phyloP scores from a whole-genome alignment of 2,329 filamentous ascomycete genomes.

The Aspergillus felis region DNA sequence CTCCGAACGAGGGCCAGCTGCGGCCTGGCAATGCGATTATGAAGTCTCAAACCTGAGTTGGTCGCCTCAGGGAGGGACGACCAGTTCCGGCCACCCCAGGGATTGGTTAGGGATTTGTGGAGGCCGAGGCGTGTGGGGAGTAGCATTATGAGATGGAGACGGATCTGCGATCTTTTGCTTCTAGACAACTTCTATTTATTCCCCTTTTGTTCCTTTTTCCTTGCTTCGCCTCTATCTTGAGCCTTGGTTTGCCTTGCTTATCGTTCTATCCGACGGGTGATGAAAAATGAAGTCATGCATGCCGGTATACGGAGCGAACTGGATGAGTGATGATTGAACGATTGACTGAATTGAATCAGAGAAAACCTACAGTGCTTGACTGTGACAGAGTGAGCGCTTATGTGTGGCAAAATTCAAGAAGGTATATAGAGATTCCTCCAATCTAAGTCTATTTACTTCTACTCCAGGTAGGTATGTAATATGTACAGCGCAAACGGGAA shows the following conservation, averaged over 20 bases:
- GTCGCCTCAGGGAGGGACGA: slow-evolving; percentile 41
- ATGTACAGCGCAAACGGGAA: not conserved
- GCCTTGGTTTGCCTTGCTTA: not conserved
- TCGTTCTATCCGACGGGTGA: not conserved
- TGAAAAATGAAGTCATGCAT: not conserved
- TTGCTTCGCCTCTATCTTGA: not conserved
- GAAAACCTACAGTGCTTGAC: not conserved
- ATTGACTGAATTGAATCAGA: slow-evolving; percentile 27
- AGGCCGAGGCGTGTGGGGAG: slow-evolving; percentile 44
- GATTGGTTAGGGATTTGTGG: slow-evolving; percentile 46
- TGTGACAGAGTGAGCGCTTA: not conserved
- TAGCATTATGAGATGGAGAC: slow-evolving; percentile 30
- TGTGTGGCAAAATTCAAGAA: not conserved
- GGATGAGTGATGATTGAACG: slow-evolving; percentile 22
- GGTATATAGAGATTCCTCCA: slow-evolving; percentile 8
- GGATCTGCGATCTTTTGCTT: not conserved
- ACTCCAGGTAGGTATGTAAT: slow-evolving; percentile 4
- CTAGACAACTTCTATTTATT: not conserved
- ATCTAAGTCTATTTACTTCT: slow-evolving; percentile 12
- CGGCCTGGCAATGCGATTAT: slow-evolving; percentile 45
- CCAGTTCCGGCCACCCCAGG: slow-evolving; percentile 27
- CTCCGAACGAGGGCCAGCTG: slow-evolving; percentile 42
- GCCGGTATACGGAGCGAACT: not conserved
- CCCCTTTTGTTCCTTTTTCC: not conserved
- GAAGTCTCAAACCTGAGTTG: slow-evolving; percentile 47